phyloP scores from a whole-genome alignment of 768 basidiomycete species.

The Phlebiopsis gigantea region DNA sequence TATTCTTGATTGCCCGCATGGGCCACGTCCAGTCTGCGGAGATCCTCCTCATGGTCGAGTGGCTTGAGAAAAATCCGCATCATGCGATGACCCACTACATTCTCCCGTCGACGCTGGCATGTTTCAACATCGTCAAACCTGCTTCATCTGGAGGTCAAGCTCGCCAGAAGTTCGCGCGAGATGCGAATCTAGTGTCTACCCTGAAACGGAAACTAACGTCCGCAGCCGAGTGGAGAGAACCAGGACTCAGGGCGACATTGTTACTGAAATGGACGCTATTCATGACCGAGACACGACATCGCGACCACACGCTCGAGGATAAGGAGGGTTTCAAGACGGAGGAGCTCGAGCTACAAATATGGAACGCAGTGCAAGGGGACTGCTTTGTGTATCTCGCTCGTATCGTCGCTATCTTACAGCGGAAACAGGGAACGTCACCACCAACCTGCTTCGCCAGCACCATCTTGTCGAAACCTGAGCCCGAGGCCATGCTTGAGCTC shows the following conservation, averaged over 20 bases:
- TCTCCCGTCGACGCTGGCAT: slow-evolving; percentile 56
- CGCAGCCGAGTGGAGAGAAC: slow-evolving; percentile 59
- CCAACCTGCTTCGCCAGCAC: slow-evolving; percentile 24
- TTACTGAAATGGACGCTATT: slow-evolving; percentile 89
- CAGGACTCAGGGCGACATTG: slow-evolving; percentile 64
- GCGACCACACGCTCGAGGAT: slow-evolving; percentile 59
- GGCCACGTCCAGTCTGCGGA: slow-evolving; percentile 59
- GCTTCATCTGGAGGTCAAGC: slow-evolving; percentile 36
- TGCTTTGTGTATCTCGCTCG: slow-evolving; percentile 67
- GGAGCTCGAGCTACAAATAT: slow-evolving; percentile 75
- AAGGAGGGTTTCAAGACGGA: slow-evolving; percentile 66
- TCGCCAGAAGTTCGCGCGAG: slow-evolving; percentile 45
- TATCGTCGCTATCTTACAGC: slow-evolving; percentile 53
- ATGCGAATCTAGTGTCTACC: slow-evolving; percentile 41
- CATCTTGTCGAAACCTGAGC: slow-evolving; percentile 25
- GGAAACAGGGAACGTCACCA: slow-evolving; percentile 29
- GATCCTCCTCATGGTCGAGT: slow-evolving; percentile 60
- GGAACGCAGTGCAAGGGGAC: slow-evolving; percentile 80
- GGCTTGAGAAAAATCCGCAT: slow-evolving; percentile 61
- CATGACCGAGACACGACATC: slow-evolving; percentile 69
- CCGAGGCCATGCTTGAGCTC: slow-evolving; percentile 33
- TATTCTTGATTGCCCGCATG: slow-evolving; percentile 58
- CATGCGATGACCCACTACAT: slow-evolving; percentile 68
- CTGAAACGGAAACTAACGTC: slow-evolving; percentile 55
- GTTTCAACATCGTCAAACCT: slow-evolving; percentile 65